These are phyloP conservation scores for Kazachstania viticola DNA, from an alignment of 805 yeast species.

Conservation along the genomic window DNA sequence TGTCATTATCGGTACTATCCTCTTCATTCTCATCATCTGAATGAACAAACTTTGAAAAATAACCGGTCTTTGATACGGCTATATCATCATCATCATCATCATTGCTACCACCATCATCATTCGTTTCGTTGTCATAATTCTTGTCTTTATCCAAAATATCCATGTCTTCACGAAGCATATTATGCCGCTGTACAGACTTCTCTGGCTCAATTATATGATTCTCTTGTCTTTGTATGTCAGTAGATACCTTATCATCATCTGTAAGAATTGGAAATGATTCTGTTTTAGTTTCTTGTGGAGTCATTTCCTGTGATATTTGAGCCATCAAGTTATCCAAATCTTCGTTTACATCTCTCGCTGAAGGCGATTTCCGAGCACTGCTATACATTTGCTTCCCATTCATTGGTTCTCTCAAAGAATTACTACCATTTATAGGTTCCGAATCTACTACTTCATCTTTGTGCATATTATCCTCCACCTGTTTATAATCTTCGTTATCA, in stretches of 20 bases:
- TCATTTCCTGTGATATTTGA: slow-evolving; percentile 25
- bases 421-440: not conserved
- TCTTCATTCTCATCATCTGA: not conserved
- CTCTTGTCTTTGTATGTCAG: too few relatives aligned
- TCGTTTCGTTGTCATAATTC: not conserved
- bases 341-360: slow-evolving; percentile 13
- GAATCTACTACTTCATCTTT: not conserved
- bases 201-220: too few relatives aligned
- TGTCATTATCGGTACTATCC: not conserved
- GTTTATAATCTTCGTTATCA: slow-evolving; percentile 6
- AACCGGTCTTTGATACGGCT: slow-evolving; percentile 15
- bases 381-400: too few relatives aligned
- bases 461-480: not conserved
- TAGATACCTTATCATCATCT: too few relatives aligned
- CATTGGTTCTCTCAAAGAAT: too few relatives aligned
- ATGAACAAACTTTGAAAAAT: slow-evolving; percentile 9
- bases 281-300: slow-evolving; percentile 9
- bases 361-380: slow-evolving; percentile 1
- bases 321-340: slow-evolving; percentile 23
- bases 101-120: not conserved
- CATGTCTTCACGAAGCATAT: not conserved
- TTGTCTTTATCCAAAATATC: not conserved
- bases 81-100: slow-evolving; percentile 12
- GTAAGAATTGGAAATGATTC: not conserved
- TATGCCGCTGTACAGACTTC: too few relatives aligned